Conservation (phyloP, 352 stramenopile species). For the Ophiocytium majus region DNA sequence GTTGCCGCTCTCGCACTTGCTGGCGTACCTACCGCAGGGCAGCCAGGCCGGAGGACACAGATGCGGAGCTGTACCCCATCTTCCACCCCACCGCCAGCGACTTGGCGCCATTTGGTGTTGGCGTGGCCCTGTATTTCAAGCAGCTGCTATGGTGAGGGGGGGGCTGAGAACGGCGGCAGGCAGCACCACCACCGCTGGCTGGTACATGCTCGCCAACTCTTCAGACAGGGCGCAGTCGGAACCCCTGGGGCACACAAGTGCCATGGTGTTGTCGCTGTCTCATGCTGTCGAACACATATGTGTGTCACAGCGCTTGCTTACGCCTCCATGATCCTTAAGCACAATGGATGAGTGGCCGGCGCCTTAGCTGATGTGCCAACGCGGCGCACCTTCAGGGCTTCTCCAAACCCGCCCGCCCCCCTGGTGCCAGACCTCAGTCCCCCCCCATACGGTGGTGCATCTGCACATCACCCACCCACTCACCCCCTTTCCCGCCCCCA, state of each 20-base stretch:
- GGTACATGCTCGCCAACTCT: background rate
- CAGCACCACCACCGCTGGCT: background rate
- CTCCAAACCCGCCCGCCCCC: too few relatives aligned
- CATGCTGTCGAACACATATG: background rate
- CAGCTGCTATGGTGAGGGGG: background rate
- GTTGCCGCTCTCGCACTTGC: background rate
- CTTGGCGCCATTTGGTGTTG: background rate
- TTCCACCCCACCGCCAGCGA: background rate
- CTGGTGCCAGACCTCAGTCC: too few relatives aligned
- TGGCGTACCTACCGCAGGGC: background rate
- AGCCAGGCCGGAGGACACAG: background rate
- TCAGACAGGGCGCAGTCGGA: too few relatives aligned
- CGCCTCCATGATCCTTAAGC: too few relatives aligned
- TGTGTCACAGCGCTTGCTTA: background rate
- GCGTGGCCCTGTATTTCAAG: constrained; percentile 12
- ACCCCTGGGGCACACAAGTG: too few relatives aligned
- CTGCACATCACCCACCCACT: background rate
- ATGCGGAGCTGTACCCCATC: background rate
- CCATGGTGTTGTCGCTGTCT: background rate
- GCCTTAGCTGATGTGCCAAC: too few relatives aligned
- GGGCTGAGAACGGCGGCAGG: background rate
- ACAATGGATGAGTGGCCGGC: too few relatives aligned
- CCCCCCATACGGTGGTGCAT: too few relatives aligned
- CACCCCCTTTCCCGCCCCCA: background rate
- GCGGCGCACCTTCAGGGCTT: too few relatives aligned